A percentile compares a stretch with the other conserved stretches of the same genome.
phyloP scores from a whole-genome alignment of 805 yeast species.

The Kodamaea laetipori region DNA sequence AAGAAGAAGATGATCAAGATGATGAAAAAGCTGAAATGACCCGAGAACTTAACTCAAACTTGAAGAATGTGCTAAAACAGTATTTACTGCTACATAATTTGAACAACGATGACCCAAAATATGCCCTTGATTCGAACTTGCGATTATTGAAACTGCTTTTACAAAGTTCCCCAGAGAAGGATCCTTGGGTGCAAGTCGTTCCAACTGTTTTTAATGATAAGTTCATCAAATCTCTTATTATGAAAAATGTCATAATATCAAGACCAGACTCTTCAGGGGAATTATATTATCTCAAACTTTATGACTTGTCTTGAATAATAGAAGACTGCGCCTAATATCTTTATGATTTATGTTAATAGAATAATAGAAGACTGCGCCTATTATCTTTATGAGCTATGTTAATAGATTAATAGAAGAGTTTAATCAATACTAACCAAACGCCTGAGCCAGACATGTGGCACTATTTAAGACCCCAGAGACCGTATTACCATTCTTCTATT shows the following conservation, averaged over 20 bases:
- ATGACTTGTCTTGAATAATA: conserved; percentile 3
- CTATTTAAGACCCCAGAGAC: too few relatives aligned
- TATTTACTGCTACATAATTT: background rate
- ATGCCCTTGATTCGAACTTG: background rate
- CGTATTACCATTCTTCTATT: background rate
- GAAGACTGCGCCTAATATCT: too few relatives aligned
- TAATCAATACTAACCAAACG: too few relatives aligned
- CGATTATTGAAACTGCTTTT: background rate
- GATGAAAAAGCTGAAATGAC: background rate
- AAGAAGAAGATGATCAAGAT: background rate
- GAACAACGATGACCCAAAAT: background rate
- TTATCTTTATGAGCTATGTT: too few relatives aligned
- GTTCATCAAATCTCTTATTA: conserved; percentile 6
- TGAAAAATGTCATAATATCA: conserved; percentile 9
- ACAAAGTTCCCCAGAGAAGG: background rate
- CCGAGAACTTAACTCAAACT: conserved; percentile 5
- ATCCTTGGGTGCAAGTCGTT: conserved; percentile 12
- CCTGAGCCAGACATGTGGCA: too few relatives aligned
- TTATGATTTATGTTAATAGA: too few relatives aligned
- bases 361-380: background rate
- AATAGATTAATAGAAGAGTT: background rate
- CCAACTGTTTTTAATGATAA: conserved; percentile 2
- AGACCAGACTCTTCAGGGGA: conserved; percentile 9
- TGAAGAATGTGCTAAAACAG: conserved; percentile 3
- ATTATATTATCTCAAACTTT: conserved; percentile 9